phyloP scores from a whole-genome alignment of 192 early-diverging fungal genomes.

The Paraglomus brasilianum region DNA sequence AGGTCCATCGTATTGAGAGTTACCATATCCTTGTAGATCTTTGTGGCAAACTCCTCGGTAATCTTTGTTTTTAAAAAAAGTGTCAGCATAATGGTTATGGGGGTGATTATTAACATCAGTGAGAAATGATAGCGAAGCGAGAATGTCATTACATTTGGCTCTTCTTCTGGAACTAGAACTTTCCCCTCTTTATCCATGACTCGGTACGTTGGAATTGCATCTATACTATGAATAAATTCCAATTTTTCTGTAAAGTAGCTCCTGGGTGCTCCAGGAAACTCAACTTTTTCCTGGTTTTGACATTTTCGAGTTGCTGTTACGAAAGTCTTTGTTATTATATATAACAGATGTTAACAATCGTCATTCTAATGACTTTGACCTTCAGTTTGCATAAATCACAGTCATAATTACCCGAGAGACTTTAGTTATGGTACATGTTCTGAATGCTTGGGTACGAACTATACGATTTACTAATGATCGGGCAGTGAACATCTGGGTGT shows the following conservation, averaged over 20 bases:
- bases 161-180: slow-evolving; percentile 66
- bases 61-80: slow-evolving; percentile 51
- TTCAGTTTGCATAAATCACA: no score
- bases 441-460: no score
- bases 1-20: slow-evolving; percentile 89
- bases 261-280: slow-evolving; percentile 64
- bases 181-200: slow-evolving; percentile 89
- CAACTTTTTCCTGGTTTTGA: slow-evolving; percentile 52
- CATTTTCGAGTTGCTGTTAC: slow-evolving; percentile 21
- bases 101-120: no score
- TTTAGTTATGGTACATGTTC: no score
- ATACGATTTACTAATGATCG: no score
- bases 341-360: no score
- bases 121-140: no score
- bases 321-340: no score
- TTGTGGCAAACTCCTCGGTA: slow-evolving; percentile 67
- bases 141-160: slow-evolving; percentile 53
- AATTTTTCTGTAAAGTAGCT: slow-evolving; percentile 64
- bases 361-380: no score
- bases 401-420: no score
- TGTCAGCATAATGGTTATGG: no score
- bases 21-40: slow-evolving; percentile 92
- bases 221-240: slow-evolving; percentile 61
- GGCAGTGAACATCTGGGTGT: no score
- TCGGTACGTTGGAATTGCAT: slow-evolving; percentile 85